Evolutionary conservation across 257 asterid genomes (phyloP), one percentile per base, ranked within the genome.

Genomic region (Craterostigma plantagineum): DNA sequence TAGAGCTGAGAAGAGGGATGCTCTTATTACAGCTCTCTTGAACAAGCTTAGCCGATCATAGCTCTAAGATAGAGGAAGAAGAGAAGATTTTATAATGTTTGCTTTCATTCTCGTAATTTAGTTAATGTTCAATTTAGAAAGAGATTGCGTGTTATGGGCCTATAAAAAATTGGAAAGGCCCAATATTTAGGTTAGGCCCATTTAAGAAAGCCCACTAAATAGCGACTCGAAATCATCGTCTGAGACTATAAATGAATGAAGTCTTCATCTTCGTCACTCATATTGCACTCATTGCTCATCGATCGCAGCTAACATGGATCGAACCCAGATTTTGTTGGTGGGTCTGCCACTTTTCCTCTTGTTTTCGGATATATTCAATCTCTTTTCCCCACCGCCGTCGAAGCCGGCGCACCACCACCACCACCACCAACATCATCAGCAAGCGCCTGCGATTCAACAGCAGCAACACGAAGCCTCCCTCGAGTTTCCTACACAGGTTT

Each of bases 1-100:
- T 2, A 63, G 96, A 54, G 91, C 96, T 16, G 99, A 90, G 59
- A 84, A 75, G 49, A 77, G 92, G 52, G 99, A 90, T 59, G 77
- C 92, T 16, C 92, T 90, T 14, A 62, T 83, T 36, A 70, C 91
- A 8, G 66, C 81, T n/a, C 73, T 90, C 4, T 53, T 90, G 53
- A 73, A 79, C 61, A 90, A 77, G 74, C 92, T 90, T 53, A 63
- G 68, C 16, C 72, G 92, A 58, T 23, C 30, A 6, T 23, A 23
- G 30, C 30, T 23, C 6, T 2, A 23, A 6, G 30, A 23, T 2
- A 23, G 2, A 23, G 30, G 6, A 23, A 23, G 30, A 23, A 6
- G 30, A 23, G 4, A 23, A 23, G 30, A 23, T 2, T 6, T 23
- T 23, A 6, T 23, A 23, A 23, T 23, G 30, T 23, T 23, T 23